phyloP scores from a whole-genome alignment of 208 protist species.

The Crithidia acanthocephali region DNA sequence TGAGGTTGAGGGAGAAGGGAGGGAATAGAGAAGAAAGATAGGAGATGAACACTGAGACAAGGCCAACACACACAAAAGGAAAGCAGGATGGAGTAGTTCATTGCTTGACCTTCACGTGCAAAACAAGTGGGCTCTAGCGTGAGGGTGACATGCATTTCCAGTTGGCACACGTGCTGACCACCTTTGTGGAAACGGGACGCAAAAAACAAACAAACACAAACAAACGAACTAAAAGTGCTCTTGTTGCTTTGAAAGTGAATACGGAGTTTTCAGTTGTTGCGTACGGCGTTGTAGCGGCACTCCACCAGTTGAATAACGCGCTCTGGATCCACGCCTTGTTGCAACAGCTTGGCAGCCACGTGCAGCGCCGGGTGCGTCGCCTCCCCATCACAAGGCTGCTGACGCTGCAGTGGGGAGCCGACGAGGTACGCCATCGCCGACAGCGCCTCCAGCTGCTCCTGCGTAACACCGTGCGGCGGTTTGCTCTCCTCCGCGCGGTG shows the following conservation, averaged over 20 bases:
- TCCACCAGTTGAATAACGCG: constrained; percentile 70
- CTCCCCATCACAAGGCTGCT: constrained; percentile 38
- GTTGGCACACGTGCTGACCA: no score
- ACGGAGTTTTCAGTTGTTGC: background rate
- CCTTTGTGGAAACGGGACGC: no score
- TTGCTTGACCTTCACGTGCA: no score
- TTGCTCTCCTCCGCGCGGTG: background rate
- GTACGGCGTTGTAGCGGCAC: constrained; percentile 3
- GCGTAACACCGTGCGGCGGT: constrained; percentile 27
- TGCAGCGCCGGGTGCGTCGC: constrained; percentile 26
- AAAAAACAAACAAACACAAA: no score
- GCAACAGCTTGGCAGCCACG: constrained; percentile 51
- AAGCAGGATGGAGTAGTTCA: background rate
- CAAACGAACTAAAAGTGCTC: background rate
- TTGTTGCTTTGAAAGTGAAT: background rate
- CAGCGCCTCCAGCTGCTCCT: constrained; percentile 52
- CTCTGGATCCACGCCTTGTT: constrained; percentile 65
- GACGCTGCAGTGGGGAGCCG: constrained; percentile 66
- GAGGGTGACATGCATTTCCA: no score
- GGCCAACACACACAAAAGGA: background rate
- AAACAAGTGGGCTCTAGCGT: no score
- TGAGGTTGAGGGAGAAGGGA: no score
- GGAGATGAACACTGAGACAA: background rate
- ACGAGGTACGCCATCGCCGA: constrained; percentile 67
- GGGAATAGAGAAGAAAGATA: background rate